Evolutionary conservation across 371 early-diverging fungal species (phyloP).

Genomic region (Encephalitozoon intestinalis): DNA sequence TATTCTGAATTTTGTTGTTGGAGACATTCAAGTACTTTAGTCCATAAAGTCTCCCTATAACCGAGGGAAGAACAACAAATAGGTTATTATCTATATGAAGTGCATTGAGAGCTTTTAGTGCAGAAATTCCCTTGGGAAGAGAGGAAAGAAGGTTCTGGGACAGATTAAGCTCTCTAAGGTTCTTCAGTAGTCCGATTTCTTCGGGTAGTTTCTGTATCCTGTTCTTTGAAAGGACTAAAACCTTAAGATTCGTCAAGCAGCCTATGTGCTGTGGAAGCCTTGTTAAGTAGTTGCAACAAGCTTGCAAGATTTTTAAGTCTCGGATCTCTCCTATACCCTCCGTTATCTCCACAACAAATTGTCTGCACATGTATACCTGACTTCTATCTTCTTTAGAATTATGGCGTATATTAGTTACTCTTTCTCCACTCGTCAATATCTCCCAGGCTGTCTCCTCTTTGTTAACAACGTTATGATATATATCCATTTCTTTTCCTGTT

Average conservation of each 20-base stretch:
- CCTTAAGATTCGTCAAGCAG: constrained; percentile 40
- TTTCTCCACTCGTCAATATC: neutral
- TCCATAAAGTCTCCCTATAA: constrained; percentile 44
- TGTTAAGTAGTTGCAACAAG: constrained; percentile 59
- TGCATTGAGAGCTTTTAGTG: constrained; percentile 63
- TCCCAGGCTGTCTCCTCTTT: neutral
- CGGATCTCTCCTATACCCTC: constrained; percentile 31
- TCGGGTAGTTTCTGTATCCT: constrained; percentile 63
- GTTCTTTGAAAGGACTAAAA: constrained; percentile 58
- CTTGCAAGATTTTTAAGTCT: constrained; percentile 44
- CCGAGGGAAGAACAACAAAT: constrained; percentile 44
- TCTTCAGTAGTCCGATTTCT: constrained; percentile 65
- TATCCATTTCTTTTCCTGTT: neutral
- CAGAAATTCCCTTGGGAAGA: constrained; percentile 65
- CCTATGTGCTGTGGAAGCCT: constrained; percentile 54
- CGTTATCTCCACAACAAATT: constrained; percentile 42
- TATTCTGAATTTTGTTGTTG: constrained; percentile 62
- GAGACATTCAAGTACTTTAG: constrained; percentile 45
- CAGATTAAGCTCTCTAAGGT: constrained; percentile 68
- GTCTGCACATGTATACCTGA: constrained; percentile 55
- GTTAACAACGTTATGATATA: neutral
- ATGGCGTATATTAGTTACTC: neutral
- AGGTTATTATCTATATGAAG: constrained; percentile 64
- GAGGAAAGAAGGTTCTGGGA: constrained; percentile 65
- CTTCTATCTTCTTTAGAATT: neutral